Percentiles rank a stretch among this genome's conserved stretches.
Evolutionary conservation across 306 rosid species (phyloP).

Genomic region (Pueraria montana): DNA sequence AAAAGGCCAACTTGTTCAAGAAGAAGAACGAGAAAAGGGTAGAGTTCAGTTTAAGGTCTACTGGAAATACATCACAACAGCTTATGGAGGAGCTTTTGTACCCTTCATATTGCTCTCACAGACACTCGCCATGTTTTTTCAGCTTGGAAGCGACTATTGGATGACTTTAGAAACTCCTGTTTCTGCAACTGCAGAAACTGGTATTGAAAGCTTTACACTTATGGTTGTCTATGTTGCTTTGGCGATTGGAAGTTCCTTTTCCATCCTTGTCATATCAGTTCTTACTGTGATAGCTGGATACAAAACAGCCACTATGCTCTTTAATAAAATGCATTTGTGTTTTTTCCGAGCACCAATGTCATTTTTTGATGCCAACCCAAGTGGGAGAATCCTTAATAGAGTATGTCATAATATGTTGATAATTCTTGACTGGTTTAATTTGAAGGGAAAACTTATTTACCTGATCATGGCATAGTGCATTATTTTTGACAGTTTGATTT

Average conservation of each 20-base stretch:
- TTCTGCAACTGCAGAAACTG: conserved; percentile 1
- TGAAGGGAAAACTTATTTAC: neutral
- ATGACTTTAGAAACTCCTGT: conserved; percentile 7
- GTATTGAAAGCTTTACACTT: neutral
- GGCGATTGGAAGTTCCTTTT: conserved; percentile 4
- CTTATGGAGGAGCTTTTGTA: conserved; percentile 20
- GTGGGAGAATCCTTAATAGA: conserved; percentile 57
- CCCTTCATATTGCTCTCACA: conserved; percentile 9
- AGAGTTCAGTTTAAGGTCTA: conserved; percentile 1
- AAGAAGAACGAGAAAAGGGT: conserved; percentile 10
- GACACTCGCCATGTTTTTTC: neutral
- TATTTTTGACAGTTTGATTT: neutral
- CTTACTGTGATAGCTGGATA: neutral
- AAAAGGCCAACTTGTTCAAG: conserved; percentile 18
- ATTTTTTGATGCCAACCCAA: conserved; percentile 74
- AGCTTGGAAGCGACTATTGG: conserved; percentile 3
- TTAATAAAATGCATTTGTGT: conserved; percentile 67
- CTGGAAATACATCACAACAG: conserved; percentile 6
- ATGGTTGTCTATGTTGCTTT: conserved; percentile 11
- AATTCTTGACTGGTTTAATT: neutral
- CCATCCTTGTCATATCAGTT: neutral
- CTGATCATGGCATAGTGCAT: conserved; percentile 1
- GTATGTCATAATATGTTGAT: conserved; percentile 30
- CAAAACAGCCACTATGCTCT: conserved; percentile 48
- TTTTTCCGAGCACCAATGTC: conserved; percentile 80